These are phyloP conservation scores for Verticillium nonalfalfae DNA, from an alignment of 2,329 filamentous ascomycete species.

Conservation along the genomic window DNA sequence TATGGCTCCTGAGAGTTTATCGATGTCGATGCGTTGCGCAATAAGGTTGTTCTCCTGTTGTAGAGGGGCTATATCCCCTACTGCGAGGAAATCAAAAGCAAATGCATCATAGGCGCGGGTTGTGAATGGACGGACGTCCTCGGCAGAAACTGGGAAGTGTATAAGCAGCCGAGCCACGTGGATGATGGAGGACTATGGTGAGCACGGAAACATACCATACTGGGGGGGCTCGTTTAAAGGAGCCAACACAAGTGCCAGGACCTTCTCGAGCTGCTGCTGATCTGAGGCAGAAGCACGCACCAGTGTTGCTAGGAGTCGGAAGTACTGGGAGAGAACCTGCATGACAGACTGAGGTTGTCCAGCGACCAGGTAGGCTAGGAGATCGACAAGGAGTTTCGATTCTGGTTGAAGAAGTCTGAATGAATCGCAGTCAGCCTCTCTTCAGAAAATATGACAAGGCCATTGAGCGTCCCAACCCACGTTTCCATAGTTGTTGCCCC, in stretches of 20 bases:
- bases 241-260: slow-evolving; percentile 13
- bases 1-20: slow-evolving; percentile 35
- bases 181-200: background rate
- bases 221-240: slow-evolving; percentile 9
- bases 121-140: background rate
- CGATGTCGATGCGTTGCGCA: slow-evolving; percentile 28
- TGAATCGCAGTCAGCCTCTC: background rate
- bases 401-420: slow-evolving; percentile 14
- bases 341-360: slow-evolving; percentile 19
- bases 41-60: slow-evolving; percentile 30
- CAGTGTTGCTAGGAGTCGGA: slow-evolving; percentile 28
- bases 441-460: no score
- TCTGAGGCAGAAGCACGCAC: slow-evolving; percentile 13
- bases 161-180: background rate
- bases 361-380: slow-evolving; percentile 24
- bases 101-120: slow-evolving; percentile 25
- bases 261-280: slow-evolving; percentile 9
- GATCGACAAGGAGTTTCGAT: slow-evolving; percentile 24
- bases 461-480: background rate
- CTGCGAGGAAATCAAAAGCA: slow-evolving; percentile 28
- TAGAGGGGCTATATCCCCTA: slow-evolving; percentile 28
- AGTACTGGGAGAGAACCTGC: slow-evolving; percentile 27
- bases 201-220: background rate
- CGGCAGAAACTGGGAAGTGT: background rate
- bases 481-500: background rate